A percentile compares a stretch with the other conserved stretches of the same genome.
phyloP scores from a whole-genome alignment of 1,139 yeast genomes.

The Diutina sp. region DNA sequence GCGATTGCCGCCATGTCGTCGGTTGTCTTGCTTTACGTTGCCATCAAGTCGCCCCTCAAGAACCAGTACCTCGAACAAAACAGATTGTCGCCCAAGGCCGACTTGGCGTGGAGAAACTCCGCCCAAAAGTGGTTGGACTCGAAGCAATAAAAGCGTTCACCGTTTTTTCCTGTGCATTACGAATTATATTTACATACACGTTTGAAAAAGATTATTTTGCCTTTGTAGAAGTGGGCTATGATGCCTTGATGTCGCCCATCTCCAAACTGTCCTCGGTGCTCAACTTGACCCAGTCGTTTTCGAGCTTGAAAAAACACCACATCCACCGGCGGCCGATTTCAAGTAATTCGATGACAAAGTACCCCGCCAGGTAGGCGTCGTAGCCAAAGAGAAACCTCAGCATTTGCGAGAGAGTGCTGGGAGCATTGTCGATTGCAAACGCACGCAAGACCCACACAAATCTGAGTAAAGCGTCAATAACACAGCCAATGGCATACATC shows the following conservation, averaged over 20 bases:
- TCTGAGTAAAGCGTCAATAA: conserved; percentile 49
- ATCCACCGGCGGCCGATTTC: conserved; percentile 78
- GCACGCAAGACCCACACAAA: conserved; percentile 62
- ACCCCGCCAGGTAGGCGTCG: conserved; percentile 41
- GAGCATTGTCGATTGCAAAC: conserved; percentile 16
- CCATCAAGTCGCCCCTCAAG: conserved; percentile 33
- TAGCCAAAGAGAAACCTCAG: conserved; percentile 14
- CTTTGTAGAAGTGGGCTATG: not conserved
- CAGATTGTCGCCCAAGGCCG: conserved; percentile 37
- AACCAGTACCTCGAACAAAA: conserved; percentile 29
- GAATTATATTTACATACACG: not conserved
- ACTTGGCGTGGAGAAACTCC: conserved; percentile 39
- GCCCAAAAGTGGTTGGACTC: conserved; percentile 33
- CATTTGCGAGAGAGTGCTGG: conserved; percentile 3
- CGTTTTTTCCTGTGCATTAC: not conserved
- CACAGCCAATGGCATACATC: conserved; percentile 31
- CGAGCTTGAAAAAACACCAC: conserved; percentile 81
- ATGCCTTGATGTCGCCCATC: not conserved
- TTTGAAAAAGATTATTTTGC: not conserved
- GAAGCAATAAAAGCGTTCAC: not conserved
- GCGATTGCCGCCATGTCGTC: conserved; percentile 35
- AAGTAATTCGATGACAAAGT: conserved; percentile 49
- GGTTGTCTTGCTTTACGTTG: conserved; percentile 25
- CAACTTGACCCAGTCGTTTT: conserved; percentile 52
- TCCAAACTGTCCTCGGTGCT: not conserved